These are phyloP conservation scores for Canna indica DNA, from an alignment of 176 grass and related monocot genomes.

Conservation along the genomic window DNA sequence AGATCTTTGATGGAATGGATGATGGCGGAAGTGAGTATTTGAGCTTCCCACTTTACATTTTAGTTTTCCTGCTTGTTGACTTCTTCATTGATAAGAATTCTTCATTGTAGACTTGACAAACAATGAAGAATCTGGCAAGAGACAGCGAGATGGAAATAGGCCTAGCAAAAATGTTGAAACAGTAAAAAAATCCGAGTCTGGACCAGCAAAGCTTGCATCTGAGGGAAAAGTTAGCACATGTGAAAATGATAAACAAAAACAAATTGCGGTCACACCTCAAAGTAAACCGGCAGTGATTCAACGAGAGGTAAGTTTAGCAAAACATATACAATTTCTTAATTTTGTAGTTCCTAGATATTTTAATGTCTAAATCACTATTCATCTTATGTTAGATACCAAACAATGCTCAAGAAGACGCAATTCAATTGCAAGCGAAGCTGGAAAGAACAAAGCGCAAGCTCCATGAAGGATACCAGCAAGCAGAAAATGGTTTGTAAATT, in stretches of 20 bases:
- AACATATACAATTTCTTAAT: conserved; percentile 12
- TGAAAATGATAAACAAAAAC: conserved; percentile 33
- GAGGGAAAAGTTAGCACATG: conserved; percentile 27
- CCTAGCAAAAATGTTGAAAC: no score
- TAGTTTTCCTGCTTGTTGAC: no score
- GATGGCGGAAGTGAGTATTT: no score
- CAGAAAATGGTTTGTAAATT: conserved; percentile 80
- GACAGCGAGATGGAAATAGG: no score
- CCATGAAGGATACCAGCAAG: conserved; percentile 88
- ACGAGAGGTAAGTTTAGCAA: conserved; percentile 52
- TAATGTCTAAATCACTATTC: neutral
- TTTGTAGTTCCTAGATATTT: no score
- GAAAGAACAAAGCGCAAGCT: conserved; percentile 76
- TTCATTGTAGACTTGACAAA: no score
- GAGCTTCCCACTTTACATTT: no score
- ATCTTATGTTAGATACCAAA: conserved; percentile 39
- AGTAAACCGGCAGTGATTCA: conserved; percentile 30
- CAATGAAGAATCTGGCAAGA: no score
- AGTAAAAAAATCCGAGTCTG: no score
- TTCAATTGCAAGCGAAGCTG: conserved; percentile 39
- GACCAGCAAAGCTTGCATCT: conserved; percentile 29
- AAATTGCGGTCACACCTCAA: no score
- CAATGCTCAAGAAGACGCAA: conserved; percentile 30
- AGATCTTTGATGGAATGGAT: no score
- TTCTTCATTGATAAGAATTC: no score